These are phyloP conservation scores for Penicillium lividum DNA, from an alignment of 495 filamentous ascomycete species.

Conservation along the genomic window DNA sequence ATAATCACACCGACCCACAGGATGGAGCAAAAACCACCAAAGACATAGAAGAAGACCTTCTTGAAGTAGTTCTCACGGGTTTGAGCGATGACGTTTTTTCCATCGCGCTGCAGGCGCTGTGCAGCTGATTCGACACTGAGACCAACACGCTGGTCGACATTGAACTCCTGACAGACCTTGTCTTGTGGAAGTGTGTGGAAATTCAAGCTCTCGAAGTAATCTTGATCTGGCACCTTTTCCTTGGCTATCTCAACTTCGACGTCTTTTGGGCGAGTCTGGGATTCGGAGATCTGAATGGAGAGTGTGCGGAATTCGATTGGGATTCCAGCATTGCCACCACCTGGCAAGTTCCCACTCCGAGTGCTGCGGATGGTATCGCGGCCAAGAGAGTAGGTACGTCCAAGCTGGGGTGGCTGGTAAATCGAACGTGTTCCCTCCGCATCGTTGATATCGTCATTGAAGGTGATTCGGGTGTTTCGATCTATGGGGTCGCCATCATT, in stretches of 20 bases:
- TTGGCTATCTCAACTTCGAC: constrained; percentile 15
- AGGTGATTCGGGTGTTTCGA: constrained; percentile 23
- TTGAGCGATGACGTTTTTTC: constrained; percentile 61
- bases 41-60: constrained; percentile 66
- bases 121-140: constrained; percentile 34
- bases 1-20: constrained; percentile 66
- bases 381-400: constrained; percentile 25
- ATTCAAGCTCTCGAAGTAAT: constrained; percentile 45
- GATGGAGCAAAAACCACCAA: constrained; percentile 72
- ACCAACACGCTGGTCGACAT: constrained; percentile 30
- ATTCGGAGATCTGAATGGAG: constrained; percentile 47
- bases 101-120: constrained; percentile 54
- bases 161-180: constrained; percentile 35
- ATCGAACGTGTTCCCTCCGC: constrained; percentile 24
- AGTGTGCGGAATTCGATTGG: constrained; percentile 50
- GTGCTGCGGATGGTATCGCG: constrained; percentile 26
- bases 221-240: constrained; percentile 33
- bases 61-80: constrained; percentile 56
- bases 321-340: constrained; percentile 25
- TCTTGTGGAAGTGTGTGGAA: constrained; percentile 37
- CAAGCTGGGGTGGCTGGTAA: constrained; percentile 22
- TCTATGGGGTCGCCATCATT: constrained; percentile 21
- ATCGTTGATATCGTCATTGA: constrained; percentile 23
- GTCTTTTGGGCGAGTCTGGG: constrained; percentile 34
- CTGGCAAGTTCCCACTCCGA: constrained; percentile 14